A percentile compares a stretch with the other conserved stretches of the same genome.
These are phyloP conservation scores for Didymosphaeria variabile DNA, from an alignment of 2,329 filamentous ascomycete genomes.

Conservation along the genomic window DNA sequence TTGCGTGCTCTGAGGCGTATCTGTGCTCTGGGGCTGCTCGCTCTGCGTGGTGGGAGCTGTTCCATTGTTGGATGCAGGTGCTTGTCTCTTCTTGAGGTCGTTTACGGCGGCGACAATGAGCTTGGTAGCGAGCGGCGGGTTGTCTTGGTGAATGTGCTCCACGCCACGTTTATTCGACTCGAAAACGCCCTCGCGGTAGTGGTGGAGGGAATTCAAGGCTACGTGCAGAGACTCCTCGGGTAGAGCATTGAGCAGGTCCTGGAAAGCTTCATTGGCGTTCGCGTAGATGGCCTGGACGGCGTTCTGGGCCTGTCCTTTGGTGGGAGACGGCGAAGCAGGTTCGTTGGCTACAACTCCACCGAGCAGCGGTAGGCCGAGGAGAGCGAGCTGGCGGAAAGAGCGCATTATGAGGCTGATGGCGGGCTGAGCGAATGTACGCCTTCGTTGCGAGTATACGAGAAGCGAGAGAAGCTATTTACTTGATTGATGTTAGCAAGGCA, in stretches of 20 bases:
- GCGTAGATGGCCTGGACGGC: conserved; percentile 36
- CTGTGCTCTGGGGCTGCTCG: conserved; percentile 16
- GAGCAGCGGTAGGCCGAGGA: conserved; percentile 45
- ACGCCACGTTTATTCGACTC: conserved; percentile 70
- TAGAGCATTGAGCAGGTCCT: conserved; percentile 64
- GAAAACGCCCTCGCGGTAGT: conserved; percentile 75
- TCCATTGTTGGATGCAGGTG: conserved; percentile 46
- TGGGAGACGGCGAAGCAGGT: conserved; percentile 32
- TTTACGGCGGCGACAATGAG: conserved; percentile 70
- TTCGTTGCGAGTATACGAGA: conserved; percentile 14
- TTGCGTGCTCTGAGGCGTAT: conserved; percentile 16
- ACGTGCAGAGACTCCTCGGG: conserved; percentile 70
- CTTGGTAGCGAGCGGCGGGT: conserved; percentile 69
- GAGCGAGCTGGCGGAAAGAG: conserved; percentile 38
- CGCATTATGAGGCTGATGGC: conserved; percentile 34
- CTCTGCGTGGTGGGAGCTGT: conserved; percentile 24
- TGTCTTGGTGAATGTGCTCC: conserved; percentile 68
- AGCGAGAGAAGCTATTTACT: conserved; percentile 17
- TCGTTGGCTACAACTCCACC: conserved; percentile 32
- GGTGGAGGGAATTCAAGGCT: conserved; percentile 69
- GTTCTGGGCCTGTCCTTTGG: conserved; percentile 22
- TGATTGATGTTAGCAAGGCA: conserved; percentile 30
- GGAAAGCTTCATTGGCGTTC: conserved; percentile 57
- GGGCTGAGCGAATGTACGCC: conserved; percentile 4
- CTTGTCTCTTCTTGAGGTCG: conserved; percentile 55